Evolutionary conservation across 192 early-diverging fungal species (phyloP).

Genomic region (Mortierella claussenii): DNA sequence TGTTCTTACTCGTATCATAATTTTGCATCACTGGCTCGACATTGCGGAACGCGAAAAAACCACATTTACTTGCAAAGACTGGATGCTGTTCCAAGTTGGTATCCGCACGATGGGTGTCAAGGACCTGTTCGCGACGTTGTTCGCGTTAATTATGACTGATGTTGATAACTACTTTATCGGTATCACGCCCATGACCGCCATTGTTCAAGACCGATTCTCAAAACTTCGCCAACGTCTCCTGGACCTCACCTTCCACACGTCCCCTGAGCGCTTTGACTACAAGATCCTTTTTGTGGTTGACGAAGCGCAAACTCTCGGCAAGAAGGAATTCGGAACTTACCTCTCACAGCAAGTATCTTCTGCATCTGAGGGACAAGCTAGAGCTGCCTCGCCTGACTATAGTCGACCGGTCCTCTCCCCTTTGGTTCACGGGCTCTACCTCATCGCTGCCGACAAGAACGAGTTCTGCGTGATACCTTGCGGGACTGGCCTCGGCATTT

Average conservation of each 20-base stretch:
- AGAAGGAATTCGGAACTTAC: constrained; percentile 13
- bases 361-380: too few species aligned
- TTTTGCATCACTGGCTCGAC: constrained; percentile 19
- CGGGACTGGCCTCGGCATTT: constrained; percentile 32
- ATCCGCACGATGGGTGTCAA: constrained; percentile 5
- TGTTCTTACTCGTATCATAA: constrained; percentile 23
- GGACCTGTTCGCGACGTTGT: constrained; percentile 31
- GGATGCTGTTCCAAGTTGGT: constrained; percentile 28
- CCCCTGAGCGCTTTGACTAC: constrained; percentile 10
- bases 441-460: constrained; percentile 6
- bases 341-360: too few species aligned
- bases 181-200: constrained; percentile 11
- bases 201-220: too few species aligned
- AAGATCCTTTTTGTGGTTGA: constrained; percentile 38
- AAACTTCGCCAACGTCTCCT: constrained; percentile 26
- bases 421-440: constrained; percentile 20
- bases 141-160: not conserved
- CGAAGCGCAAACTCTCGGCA: constrained; percentile 41
- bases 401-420: constrained; percentile 30
- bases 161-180: not conserved
- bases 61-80: constrained; percentile 26
- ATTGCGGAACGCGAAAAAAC: constrained; percentile 17
- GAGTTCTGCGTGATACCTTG: constrained; percentile 17
- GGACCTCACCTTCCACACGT: constrained; percentile 4
- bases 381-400: constrained; percentile 3